Evolutionary conservation across 2,329 filamentous ascomycete genomes (phyloP).

Genomic region (Cucurbitaria berberidis): DNA sequence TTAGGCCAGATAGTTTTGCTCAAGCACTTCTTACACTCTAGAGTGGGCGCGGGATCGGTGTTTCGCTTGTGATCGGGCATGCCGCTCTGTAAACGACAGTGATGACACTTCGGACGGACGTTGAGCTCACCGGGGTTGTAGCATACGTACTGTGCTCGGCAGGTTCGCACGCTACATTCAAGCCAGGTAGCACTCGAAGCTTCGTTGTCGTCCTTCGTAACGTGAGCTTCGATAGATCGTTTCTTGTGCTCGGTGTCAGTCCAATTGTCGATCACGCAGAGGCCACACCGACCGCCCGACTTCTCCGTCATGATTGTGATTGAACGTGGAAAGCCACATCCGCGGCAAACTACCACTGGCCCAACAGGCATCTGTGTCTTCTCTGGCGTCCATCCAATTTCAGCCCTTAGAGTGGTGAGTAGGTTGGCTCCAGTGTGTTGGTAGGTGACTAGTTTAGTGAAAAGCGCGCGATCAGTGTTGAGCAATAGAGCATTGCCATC

Average conservation of each 20-base stretch:
- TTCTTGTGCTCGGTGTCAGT: slow-evolving; percentile 25
- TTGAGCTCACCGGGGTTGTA: slow-evolving; percentile 53
- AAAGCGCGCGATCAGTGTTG: slow-evolving; percentile 50
- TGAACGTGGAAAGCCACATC: slow-evolving; percentile 56
- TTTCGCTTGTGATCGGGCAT: slow-evolving; percentile 2
- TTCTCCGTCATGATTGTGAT: slow-evolving; percentile 56
- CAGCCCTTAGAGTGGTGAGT: slow-evolving; percentile 52
- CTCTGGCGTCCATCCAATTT: slow-evolving; percentile 55
- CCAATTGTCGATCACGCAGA: slow-evolving; percentile 44
- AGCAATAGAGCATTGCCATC: slow-evolving; percentile 45
- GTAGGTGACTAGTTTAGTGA: slow-evolving; percentile 55
- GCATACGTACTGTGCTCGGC: slow-evolving; percentile 59
- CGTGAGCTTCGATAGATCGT: slow-evolving; percentile 27
- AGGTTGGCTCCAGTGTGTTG: slow-evolving; percentile 56
- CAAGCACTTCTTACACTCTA: slow-evolving; percentile 55
- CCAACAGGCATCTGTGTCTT: slow-evolving; percentile 55
- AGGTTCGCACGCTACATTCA: slow-evolving; percentile 53
- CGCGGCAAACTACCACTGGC: slow-evolving; percentile 50
- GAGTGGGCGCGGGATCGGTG: slow-evolving; percentile 43
- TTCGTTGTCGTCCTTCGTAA: slow-evolving; percentile 40
- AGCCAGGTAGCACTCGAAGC: slow-evolving; percentile 53
- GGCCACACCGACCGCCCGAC: slow-evolving; percentile 48
- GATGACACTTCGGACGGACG: slow-evolving; percentile 58
- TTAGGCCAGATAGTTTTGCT: slow-evolving; percentile 58
- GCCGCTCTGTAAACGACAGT: slow-evolving; percentile 48